These are phyloP conservation scores for Elymus sibiricus DNA, from an alignment of 176 grass and related monocot genomes.

Conservation along the genomic window DNA sequence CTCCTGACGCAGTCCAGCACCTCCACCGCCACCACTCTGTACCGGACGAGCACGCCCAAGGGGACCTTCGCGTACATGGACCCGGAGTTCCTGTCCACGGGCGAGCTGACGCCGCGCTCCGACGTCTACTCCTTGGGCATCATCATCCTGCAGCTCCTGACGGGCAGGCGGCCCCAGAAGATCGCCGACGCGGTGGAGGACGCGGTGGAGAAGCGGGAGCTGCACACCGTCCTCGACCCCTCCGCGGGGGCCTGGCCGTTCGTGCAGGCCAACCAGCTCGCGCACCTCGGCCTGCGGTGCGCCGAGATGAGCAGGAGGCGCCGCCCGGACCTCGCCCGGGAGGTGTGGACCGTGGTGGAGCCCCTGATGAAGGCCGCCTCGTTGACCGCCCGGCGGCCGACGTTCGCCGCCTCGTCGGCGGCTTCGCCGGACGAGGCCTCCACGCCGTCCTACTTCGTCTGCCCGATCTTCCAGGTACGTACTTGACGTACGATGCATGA, in stretches of 20 bases:
- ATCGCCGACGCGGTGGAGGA: slow-evolving; percentile 55
- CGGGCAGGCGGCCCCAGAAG: slow-evolving; percentile 41
- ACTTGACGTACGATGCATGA: neutral
- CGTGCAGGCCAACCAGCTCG: slow-evolving; percentile 67
- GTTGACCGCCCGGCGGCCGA: neutral
- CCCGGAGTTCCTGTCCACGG: slow-evolving; percentile 51
- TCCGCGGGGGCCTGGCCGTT: slow-evolving; percentile 76
- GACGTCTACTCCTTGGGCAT: slow-evolving; percentile 80
- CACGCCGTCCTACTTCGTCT: slow-evolving; percentile 66
- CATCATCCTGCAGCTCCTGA: slow-evolving; percentile 71
- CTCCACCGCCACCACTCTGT: slow-evolving; percentile 31
- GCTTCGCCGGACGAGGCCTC: slow-evolving; percentile 1
- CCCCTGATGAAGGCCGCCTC: slow-evolving; percentile 48
- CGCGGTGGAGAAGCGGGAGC: slow-evolving; percentile 43
- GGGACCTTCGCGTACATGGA: slow-evolving; percentile 55
- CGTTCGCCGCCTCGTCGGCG: neutral
- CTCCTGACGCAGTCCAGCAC: slow-evolving; percentile 31
- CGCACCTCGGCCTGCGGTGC: slow-evolving; percentile 60
- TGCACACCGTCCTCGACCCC: slow-evolving; percentile 54
- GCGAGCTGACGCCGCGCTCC: slow-evolving; percentile 45
- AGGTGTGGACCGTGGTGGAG: slow-evolving; percentile 51
- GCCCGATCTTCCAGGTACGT: slow-evolving; percentile 68
- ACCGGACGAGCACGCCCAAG: slow-evolving; percentile 26
- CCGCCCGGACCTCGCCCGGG: slow-evolving; percentile 43
- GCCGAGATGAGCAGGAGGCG: slow-evolving; percentile 39